Conservation (phyloP, 257 asterid genomes). For the Penstemon barbatus region DNA sequence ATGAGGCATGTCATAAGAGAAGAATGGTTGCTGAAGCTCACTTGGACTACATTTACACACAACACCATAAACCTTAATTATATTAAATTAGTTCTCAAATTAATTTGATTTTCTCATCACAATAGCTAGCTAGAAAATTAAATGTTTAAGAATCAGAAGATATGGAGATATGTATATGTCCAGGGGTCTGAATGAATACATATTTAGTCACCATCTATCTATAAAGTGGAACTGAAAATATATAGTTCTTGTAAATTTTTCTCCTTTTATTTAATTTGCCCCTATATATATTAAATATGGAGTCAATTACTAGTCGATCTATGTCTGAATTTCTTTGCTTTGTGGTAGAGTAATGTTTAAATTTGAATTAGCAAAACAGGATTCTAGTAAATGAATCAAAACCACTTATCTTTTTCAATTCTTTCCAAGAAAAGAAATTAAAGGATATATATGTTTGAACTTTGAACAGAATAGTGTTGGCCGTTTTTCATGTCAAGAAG, state of each 20-base stretch:
- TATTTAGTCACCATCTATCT: not conserved
- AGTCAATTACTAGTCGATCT: not conserved
- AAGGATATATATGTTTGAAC: not conserved
- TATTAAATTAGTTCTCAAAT: no score
- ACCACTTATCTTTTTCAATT: not conserved
- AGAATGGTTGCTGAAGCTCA: conserved; percentile 70
- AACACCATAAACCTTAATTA: conserved; percentile 42
- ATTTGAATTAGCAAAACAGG: not conserved
- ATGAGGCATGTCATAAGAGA: conserved; percentile 44
- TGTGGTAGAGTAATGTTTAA: no score
- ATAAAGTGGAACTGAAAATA: not conserved
- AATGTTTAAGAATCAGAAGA: not conserved
- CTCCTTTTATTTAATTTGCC: no score
- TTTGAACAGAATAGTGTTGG: not conserved
- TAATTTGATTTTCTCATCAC: not conserved
- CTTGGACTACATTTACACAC: conserved; percentile 72
- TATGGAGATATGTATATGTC: not conserved
- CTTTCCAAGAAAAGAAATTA: not conserved
- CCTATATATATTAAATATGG: not conserved
- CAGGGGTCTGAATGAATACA: not conserved
- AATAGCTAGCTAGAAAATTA: not conserved
- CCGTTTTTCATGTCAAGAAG: not conserved
- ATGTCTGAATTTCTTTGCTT: not conserved
- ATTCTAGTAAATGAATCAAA: not conserved
- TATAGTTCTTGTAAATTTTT: not conserved